Percentiles rank a stretch among this genome's conserved stretches.
phyloP scores from a whole-genome alignment of 1,284 basidiomycete species.

The Leccinum fuscescens region DNA sequence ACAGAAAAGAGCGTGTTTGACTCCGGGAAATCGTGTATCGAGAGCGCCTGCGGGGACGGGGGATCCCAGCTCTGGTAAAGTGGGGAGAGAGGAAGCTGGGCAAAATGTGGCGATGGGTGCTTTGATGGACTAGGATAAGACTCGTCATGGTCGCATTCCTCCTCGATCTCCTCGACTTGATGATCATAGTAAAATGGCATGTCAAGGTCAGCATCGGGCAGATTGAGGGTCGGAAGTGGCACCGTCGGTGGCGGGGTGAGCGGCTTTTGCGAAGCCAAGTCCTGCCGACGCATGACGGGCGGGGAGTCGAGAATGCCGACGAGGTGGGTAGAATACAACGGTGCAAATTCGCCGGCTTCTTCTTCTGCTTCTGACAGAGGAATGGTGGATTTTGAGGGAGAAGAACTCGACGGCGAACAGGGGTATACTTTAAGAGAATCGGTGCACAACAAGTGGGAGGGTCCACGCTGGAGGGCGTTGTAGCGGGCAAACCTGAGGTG shows the following conservation, averaged over 20 bases:
- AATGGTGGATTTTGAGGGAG: slow-evolving; percentile 37
- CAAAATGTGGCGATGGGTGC: slow-evolving; percentile 17
- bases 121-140: slow-evolving; percentile 11
- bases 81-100: slow-evolving; percentile 34
- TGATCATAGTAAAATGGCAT: slow-evolving; percentile 9
- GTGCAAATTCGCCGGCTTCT: slow-evolving; percentile 17
- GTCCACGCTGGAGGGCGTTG: slow-evolving; percentile 13
- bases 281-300: slow-evolving; percentile 31
- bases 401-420: slow-evolving; percentile 40
- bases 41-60: slow-evolving; percentile 11
- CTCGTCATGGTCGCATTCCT: slow-evolving; percentile 24
- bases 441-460: slow-evolving; percentile 16
- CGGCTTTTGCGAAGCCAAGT: slow-evolving; percentile 30
- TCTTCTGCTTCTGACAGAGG: slow-evolving; percentile 31
- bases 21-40: slow-evolving; percentile 21
- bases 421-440: slow-evolving; percentile 31
- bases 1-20: slow-evolving; percentile 23
- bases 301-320: slow-evolving; percentile 36
- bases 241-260: slow-evolving; percentile 45
- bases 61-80: slow-evolving; percentile 36
- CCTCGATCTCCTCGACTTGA: slow-evolving; percentile 17
- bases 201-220: slow-evolving; percentile 35
- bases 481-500: slow-evolving; percentile 17
- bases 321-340: slow-evolving; percentile 23
- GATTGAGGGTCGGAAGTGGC: slow-evolving; percentile 34